Evolutionary conservation across 2,329 filamentous ascomycete genomes (phyloP), one percentile per base, ranked within the genome.

Genomic region (Microdochium nivale): DNA sequence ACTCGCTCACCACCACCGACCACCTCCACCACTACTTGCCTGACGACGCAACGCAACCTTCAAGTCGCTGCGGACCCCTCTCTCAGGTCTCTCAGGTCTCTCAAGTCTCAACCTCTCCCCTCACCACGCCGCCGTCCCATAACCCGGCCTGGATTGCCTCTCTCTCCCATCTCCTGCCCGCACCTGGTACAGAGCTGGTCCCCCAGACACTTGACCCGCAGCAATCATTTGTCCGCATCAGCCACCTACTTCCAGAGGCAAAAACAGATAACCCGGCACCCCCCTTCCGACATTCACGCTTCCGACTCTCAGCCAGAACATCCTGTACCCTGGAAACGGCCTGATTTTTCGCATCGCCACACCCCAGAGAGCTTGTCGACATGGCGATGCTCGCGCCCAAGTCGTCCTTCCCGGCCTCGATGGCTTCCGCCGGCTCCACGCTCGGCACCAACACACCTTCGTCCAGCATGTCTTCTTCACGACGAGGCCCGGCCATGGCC

Each of bases 331-430:
- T 7, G 19, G 14, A 23, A 8, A 14, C 14, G 7, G 16, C 13
- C 35, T 14, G 16, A 19, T 14, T 16, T 8, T 16, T 5, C 7
- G 7, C 35, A 40, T 8, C 13, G 35, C 7, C 19, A 40, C 16
- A 40, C 35, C 7, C 8, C 40, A 44, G 10, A 44, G 24, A 46
- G 25, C 48, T 55, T 13, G 46, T 52, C 53, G 66, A 57, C 52
- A 89, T 90, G 87, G 84, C 87, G 62, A 88, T 90, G 82, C 73
- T 91, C 63, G 87, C 87, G 58, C 83, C 87, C 54, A 90, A 90
- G 67, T 75, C 85, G 60, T 77, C 85, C 44, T 89, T 86, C 64
- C 77, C 84, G 58, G 71, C 81, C 50, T 73, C 79, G 51, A 68
- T 84, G 60, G 70, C 68, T 57, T 70, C 72, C 46, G 69, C 71